Conservation (phyloP, 768 basidiomycete species). For the Nevesoporus exiguus region DNA sequence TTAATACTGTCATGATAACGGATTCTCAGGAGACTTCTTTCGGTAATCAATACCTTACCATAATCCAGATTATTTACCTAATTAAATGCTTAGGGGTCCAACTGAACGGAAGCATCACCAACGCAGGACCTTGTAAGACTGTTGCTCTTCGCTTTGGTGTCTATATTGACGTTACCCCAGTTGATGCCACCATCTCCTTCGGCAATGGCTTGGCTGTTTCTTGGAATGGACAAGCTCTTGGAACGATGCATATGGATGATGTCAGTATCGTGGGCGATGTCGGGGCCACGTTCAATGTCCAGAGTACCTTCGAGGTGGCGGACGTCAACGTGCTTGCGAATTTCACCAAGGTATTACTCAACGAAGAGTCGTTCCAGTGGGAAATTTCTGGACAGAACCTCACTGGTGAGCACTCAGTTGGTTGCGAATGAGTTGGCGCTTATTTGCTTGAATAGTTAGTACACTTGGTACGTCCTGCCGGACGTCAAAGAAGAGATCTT, state of each 20-base stretch:
- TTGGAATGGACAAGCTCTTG: constrained; percentile 57
- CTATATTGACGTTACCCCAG: constrained; percentile 25
- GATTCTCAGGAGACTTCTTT: constrained; percentile 57
- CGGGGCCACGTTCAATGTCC: constrained; percentile 55
- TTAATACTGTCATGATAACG: constrained; percentile 60
- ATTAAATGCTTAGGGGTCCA: constrained; percentile 37
- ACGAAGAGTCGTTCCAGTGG: constrained; percentile 66
- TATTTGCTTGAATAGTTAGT: constrained; percentile 38
- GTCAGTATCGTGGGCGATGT: constrained; percentile 58
- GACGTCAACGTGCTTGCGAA: constrained; percentile 54
- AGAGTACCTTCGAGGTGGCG: constrained; percentile 55
- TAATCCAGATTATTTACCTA: neutral
- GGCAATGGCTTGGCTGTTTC: constrained; percentile 55
- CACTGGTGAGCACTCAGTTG: constrained; percentile 39
- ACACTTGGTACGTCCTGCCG: constrained; percentile 46
- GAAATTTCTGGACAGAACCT: constrained; percentile 62
- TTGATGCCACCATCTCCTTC: constrained; percentile 69
- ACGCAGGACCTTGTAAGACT: constrained; percentile 68
- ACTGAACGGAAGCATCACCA: constrained; percentile 60
- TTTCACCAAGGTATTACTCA: constrained; percentile 66
- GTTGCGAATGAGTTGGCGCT: neutral
- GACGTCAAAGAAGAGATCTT: neutral
- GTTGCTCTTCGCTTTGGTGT: neutral
- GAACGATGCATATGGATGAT: constrained; percentile 57
- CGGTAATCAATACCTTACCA: constrained; percentile 30